Evolutionary conservation across 352 stramenopile species (phyloP), one percentile per base, ranked within the genome.

Genomic region (Phytophthora nicotianae): DNA sequence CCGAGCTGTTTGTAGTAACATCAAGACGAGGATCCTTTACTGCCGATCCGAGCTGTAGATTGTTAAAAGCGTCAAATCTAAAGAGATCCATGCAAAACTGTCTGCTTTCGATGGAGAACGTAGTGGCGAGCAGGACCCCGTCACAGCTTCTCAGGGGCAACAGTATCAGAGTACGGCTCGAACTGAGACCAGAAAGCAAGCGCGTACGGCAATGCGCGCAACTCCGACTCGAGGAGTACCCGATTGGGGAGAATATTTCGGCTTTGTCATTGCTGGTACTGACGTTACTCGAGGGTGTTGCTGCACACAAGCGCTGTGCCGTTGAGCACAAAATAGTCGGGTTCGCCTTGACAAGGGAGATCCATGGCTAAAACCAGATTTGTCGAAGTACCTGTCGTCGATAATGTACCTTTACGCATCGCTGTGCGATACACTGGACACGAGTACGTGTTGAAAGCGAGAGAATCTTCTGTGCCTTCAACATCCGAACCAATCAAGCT

Each of bases 351-450:
- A 32, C 83, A 92, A 3, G 88, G 80, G 11, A 98, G 65, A 16
- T 97, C 87, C 23, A 98, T 88, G 5, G 91, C 76, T 6, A 98
- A 65, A 23, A 98, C 86, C 56, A 96, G 96, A 76, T 97, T 98
- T 17, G 92, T 98, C 6, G 85, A 97, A 62, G 94, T 97, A 27
- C 94, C 94, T 0, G 91, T 98, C 1, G 94, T 98, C 23, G 83
- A 96, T 21, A 98, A 63, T 11, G 89, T 94, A 9, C 94, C 94
- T 61, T 96, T 95, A 7, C 94, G 70, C 32, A 86, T 79, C 0
- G 75, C 65, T 0, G 92, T 98, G 66, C 97, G 98, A 80, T 98
- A 98, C 16, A 97, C 75, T 5, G 93, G 94, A 37, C 93, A 98
- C n/a, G 74, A 69, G 68, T 98, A 98, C 49, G 70, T 71, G 16